Conservation (phyloP, 2,329 filamentous ascomycete species). For the Penicillium vulpinum region DNA sequence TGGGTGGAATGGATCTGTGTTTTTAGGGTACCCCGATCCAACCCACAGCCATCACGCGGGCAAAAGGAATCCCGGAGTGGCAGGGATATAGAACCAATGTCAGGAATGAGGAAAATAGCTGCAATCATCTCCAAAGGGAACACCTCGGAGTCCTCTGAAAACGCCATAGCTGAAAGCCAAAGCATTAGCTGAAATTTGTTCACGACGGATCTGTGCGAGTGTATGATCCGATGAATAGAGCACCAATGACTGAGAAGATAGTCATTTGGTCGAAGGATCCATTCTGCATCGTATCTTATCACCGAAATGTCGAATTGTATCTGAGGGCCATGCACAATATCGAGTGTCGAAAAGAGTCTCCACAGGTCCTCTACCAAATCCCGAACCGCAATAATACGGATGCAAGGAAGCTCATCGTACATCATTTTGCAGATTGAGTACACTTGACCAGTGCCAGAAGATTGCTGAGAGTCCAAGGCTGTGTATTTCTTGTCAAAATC, state of each 20-base stretch:
- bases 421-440: conserved; percentile 18
- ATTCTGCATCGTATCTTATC: conserved; percentile 16
- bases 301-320: neutral
- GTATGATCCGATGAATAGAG: conserved; percentile 20
- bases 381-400: neutral
- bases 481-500: conserved; percentile 35
- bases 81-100: conserved; percentile 11
- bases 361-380: conserved; percentile 1
- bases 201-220: conserved; percentile 1
- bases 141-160: conserved; percentile 24
- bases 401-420: conserved; percentile 8
- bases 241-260: conserved; percentile 21
- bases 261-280: conserved; percentile 13
- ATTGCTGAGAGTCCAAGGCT: conserved; percentile 29
- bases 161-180: conserved; percentile 31
- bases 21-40: neutral
- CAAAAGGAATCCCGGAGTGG: neutral
- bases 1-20: neutral
- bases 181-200: conserved; percentile 32
- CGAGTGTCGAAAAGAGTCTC: neutral
- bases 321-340: conserved; percentile 5
- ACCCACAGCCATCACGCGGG: neutral
- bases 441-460: conserved; percentile 5
- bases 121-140: conserved; percentile 23
- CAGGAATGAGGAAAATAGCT: conserved; percentile 15